These are phyloP conservation scores for Castanea sativa DNA, from an alignment of 306 rosid species.

Conservation along the genomic window DNA sequence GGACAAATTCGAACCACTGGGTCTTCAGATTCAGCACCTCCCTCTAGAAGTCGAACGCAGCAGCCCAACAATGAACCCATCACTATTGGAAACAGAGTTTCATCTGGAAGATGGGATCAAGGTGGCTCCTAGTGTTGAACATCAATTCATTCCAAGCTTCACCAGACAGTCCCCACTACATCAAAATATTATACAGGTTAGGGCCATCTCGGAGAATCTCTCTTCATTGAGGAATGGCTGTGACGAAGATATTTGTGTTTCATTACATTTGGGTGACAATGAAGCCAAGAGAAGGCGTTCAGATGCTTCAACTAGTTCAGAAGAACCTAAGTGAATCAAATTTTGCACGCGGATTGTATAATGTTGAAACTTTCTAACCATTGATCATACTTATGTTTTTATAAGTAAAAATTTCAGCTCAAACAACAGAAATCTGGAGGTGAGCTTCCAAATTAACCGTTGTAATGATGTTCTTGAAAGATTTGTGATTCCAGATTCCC, in stretches of 20 bases:
- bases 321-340: slow-evolving; percentile 51
- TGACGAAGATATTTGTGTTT: slow-evolving; percentile 74
- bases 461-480: slow-evolving; percentile 13
- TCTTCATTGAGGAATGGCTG: slow-evolving; percentile 63
- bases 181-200: slow-evolving; percentile 41
- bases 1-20: slow-evolving; percentile 80
- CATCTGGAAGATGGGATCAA: slow-evolving; percentile 68
- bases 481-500: not conserved
- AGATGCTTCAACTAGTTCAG: slow-evolving; percentile 67
- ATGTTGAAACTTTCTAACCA: slow-evolving; percentile 20
- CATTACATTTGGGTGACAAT: slow-evolving; percentile 87
- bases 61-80: slow-evolving; percentile 48
- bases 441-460: not conserved
- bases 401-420: slow-evolving; percentile 25
- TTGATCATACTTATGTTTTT: slow-evolving; percentile 9
- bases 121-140: slow-evolving; percentile 74
- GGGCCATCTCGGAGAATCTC: slow-evolving; percentile 60
- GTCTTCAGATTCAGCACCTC: slow-evolving; percentile 83
- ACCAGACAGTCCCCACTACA: slow-evolving; percentile 63
- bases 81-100: slow-evolving; percentile 60
- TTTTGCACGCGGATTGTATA: not conserved
- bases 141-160: slow-evolving; percentile 91
- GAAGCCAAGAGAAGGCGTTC: slow-evolving; percentile 93
- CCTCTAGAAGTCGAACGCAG: slow-evolving; percentile 63
- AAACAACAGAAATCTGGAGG: slow-evolving; percentile 21